These are phyloP conservation scores for Umbelopsis sp. DNA, from an alignment of 371 early-diverging fungal species.

Conservation along the genomic window DNA sequence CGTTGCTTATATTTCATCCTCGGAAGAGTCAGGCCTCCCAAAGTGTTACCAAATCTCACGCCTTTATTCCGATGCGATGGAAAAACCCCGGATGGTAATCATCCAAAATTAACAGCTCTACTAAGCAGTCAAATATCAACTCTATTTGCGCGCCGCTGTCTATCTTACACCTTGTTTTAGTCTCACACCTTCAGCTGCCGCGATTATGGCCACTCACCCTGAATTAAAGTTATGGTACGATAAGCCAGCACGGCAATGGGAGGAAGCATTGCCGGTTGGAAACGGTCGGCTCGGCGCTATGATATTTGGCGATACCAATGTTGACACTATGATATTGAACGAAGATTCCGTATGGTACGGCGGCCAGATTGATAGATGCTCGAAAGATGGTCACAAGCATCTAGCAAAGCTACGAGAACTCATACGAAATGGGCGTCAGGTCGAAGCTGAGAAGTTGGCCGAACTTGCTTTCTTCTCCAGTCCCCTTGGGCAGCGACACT, in stretches of 20 bases:
- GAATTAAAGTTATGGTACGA: background rate
- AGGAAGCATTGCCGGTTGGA: constrained; percentile 8
- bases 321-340: background rate
- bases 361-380: background rate
- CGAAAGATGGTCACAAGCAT: background rate
- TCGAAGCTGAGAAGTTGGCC: background rate
- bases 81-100: no score
- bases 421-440: background rate
- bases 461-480: background rate
- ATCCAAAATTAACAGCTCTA: no score
- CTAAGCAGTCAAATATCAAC: no score
- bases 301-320: background rate
- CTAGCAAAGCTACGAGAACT: background rate
- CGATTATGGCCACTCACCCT: no score
- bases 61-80: no score
- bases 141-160: no score
- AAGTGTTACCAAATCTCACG: no score
- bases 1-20: no score
- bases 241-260: background rate
- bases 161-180: no score
- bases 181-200: no score
- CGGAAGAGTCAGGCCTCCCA: no score
- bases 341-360: constrained; percentile 14
- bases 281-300: constrained; percentile 1
- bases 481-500: background rate